A percentile compares a stretch with the other conserved stretches of the same genome.
Evolutionary conservation across 176 grass and related monocot genomes (phyloP).

Genomic region (Ensete glaucum): DNA sequence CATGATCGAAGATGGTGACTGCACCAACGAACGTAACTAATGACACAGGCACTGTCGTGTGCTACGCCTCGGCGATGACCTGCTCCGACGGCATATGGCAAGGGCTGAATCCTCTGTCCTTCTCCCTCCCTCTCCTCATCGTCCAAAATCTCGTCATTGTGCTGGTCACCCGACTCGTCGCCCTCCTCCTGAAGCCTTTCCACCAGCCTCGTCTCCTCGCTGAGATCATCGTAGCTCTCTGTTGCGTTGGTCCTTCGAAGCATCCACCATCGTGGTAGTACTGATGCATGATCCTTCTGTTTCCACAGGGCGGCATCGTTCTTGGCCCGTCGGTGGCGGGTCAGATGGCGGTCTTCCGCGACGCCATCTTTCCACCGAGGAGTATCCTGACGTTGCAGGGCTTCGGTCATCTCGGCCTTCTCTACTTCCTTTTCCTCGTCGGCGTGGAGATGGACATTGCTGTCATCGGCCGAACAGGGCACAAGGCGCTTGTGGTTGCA

Average conservation of each 20-base stretch:
- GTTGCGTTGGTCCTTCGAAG: not conserved
- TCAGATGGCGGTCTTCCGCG: slow-evolving; percentile 4
- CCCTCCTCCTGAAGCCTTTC: slow-evolving; percentile 45
- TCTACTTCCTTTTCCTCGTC: slow-evolving; percentile 6
- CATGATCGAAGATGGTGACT: not conserved
- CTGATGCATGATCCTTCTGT: not conserved
- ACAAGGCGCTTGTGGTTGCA: not conserved
- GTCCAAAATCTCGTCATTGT: slow-evolving; percentile 45
- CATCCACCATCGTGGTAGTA: not conserved
- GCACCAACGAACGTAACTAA: not conserved
- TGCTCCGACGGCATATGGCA: slow-evolving; percentile 49
- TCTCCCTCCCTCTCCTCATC: slow-evolving; percentile 57
- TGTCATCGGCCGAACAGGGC: not conserved
- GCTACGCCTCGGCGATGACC: slow-evolving; percentile 60
- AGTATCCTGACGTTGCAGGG: not conserved
- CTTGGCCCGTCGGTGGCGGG: slow-evolving; percentile 62
- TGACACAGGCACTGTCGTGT: slow-evolving; percentile 22
- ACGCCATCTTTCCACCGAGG: not conserved
- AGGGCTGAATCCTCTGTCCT: slow-evolving; percentile 38
- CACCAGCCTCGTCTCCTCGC: slow-evolving; percentile 46
- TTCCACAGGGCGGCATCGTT: slow-evolving; percentile 28
- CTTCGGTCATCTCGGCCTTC: not conserved
- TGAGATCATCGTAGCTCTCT: slow-evolving; percentile 37
- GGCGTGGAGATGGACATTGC: slow-evolving; percentile 8
- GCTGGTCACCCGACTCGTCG: slow-evolving; percentile 28